Percentiles rank a stretch among this genome's conserved stretches.
Conservation (phyloP, 108 stramenopile species). For the Skeletonema marinoi region DNA sequence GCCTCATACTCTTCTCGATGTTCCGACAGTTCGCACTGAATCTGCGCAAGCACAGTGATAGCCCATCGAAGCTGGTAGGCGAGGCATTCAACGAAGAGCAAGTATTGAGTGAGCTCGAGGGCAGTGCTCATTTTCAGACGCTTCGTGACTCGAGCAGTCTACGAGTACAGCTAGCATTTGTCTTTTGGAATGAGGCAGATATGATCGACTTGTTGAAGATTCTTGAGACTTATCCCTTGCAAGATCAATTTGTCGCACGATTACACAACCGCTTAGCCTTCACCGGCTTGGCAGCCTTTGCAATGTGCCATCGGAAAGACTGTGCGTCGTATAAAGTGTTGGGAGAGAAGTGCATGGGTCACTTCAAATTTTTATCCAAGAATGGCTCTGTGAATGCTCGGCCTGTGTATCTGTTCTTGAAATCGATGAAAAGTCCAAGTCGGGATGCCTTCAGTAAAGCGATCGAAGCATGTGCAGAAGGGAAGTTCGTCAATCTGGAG, state of each 20-base stretch:
- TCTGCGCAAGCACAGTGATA: not conserved
- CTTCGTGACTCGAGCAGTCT: slow-evolving; percentile 4
- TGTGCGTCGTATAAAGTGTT: not conserved
- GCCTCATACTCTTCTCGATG: not conserved
- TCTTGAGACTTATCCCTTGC: too few species aligned
- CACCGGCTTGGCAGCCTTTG: slow-evolving; percentile 1
- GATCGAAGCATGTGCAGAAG: slow-evolving; percentile 28
- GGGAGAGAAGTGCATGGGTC: slow-evolving; percentile 13
- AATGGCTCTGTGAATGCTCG: slow-evolving; percentile 36
- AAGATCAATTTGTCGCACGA: too few species aligned
- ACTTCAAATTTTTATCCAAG: slow-evolving; percentile 16
- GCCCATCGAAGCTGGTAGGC: not conserved
- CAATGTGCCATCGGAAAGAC: not conserved
- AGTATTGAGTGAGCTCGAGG: slow-evolving; percentile 1
- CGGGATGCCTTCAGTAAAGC: slow-evolving; percentile 20
- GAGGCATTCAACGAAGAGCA: slow-evolving; percentile 8
- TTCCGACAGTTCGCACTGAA: slow-evolving; percentile 6
- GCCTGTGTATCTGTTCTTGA: slow-evolving; percentile 19
- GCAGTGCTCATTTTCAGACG: not conserved
- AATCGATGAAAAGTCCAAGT: slow-evolving; percentile 17
- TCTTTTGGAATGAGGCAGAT: slow-evolving; percentile 1
- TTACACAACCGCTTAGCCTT: not conserved
- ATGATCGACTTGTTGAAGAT: slow-evolving; percentile 12
- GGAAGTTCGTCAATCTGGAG: slow-evolving; percentile 24
- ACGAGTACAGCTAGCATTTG: slow-evolving; percentile 1